phyloP scores from a whole-genome alignment of 345 rosid genomes.

The Geranium brycei region DNA sequence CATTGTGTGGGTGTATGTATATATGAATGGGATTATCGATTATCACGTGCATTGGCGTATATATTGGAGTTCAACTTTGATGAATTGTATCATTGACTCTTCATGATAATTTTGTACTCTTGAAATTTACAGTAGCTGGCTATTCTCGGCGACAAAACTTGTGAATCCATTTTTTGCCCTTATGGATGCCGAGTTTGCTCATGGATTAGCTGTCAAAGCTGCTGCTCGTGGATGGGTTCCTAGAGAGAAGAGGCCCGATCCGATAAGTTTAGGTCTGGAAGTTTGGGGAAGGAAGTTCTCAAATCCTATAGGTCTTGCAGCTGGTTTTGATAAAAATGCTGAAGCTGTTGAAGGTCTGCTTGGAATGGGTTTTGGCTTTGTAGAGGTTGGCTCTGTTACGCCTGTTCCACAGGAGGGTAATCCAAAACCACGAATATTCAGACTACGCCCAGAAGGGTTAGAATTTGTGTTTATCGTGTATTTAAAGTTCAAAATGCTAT shows the following conservation, averaged over 20 bases:
- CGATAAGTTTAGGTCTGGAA: conserved; percentile 57
- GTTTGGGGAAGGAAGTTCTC: conserved; percentile 98
- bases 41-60: no score
- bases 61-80: background rate
- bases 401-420: conserved; percentile 97
- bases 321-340: conserved; percentile 98
- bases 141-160: conserved; percentile 78
- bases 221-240: conserved; percentile 98
- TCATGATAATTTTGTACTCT: conserved; percentile 5
- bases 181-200: conserved; percentile 87
- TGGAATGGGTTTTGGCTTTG: conserved; percentile 88
- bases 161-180: conserved; percentile 94
- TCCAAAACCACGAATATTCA: conserved; percentile 81
- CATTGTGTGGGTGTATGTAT: no score
- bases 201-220: conserved; percentile 75
- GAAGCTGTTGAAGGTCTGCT: conserved; percentile 87
- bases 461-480: conserved; percentile 11
- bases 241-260: conserved; percentile 86
- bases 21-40: no score
- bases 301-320: conserved; percentile 92
- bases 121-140: conserved; percentile 66
- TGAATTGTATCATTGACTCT: conserved; percentile 1
- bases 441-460: conserved; percentile 74
- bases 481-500: background rate
- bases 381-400: conserved; percentile 95